Base-by-base conservation (phyloP, 2,329 filamentous ascomycete genomes). In the Colletotrichum sp. region DNA sequence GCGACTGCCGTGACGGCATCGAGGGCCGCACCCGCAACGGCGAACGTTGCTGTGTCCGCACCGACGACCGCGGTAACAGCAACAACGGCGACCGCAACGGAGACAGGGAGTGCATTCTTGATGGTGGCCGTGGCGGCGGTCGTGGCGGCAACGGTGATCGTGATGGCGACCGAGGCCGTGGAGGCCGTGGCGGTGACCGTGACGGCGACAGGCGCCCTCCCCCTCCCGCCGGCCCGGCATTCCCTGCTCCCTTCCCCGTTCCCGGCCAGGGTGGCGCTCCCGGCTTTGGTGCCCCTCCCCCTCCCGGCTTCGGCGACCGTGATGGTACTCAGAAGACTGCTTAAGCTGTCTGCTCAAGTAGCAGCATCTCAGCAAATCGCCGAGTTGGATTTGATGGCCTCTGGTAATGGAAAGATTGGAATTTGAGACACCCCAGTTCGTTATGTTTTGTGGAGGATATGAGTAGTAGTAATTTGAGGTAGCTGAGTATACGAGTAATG, bases 241-340 rank as follows among this genome's bases (percentile, higher is more conserved):
- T 75, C 43, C 65, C 71, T 12, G 71, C 71, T 10, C 71, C 62
- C 30, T 71, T 72, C 73, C 73, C 62, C 38, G 38, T 56, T 24
- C 73, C 69, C n/a, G n/a, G 69, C 8, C 72, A 65, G 52, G 59
- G 28, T 67, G 36, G 58, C 32, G 48, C 30, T 12, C 71, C 71
- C 43, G 67, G 67, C 18, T 74, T 74, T 28, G 71, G 48, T 9
- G n/a, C 64, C 12, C 30, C 32, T 30, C 55, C 62, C 13, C 71
- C 64, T 12, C 63, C 70, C 13, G 64, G 36, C 18, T 62, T 43
- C 32, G 62, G 67, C 14, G 67, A 21, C 13, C 61, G 59, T 16
- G 68, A 74, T 52, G 34, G 48, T 9, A 36, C 28, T 30, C 59
- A 65, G 43, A 68, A 73, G 69, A 43, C 69, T 14, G 34, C 21